phyloP scores from a whole-genome alignment of 2,329 filamentous ascomycete genomes.

The Fusarium domesticum region DNA sequence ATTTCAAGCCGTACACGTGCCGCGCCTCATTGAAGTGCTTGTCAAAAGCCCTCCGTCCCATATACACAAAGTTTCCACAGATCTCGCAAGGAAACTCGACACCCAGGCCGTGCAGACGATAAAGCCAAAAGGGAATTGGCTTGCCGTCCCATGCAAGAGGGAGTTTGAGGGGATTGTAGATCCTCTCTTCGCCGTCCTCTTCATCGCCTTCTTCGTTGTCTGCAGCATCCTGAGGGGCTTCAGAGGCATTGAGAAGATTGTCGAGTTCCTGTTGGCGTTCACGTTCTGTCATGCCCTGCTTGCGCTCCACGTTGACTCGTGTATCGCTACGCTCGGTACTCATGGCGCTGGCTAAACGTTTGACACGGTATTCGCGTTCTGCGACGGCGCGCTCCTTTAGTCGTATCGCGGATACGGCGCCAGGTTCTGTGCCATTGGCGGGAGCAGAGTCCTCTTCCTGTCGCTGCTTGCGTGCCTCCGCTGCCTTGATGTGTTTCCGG shows the following conservation, averaged over 20 bases:
- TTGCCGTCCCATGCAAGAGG: slow-evolving; percentile 98
- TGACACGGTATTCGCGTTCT: slow-evolving; percentile 80
- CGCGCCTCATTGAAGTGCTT: slow-evolving; percentile 96
- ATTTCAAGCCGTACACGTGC: slow-evolving; percentile 91
- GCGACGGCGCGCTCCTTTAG: slow-evolving; percentile 89
- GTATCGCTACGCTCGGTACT: slow-evolving; percentile 86
- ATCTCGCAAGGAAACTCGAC: slow-evolving; percentile 96
- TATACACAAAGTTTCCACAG: slow-evolving; percentile 98
- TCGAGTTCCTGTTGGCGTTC: slow-evolving; percentile 93
- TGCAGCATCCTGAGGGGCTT: slow-evolving; percentile 33
- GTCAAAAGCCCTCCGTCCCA: slow-evolving; percentile 92
- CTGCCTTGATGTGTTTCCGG: slow-evolving; percentile 89
- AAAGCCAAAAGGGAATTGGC: slow-evolving; percentile 98
- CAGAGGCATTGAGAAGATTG: slow-evolving; percentile 61
- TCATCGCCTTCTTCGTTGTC: slow-evolving; percentile 66
- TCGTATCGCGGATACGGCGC: slow-evolving; percentile 44
- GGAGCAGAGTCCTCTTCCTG: slow-evolving; percentile 40
- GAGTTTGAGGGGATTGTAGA: slow-evolving; percentile 96
- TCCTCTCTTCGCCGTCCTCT: slow-evolving; percentile 76
- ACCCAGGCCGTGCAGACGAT: slow-evolving; percentile 91
- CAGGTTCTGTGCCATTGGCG: slow-evolving; percentile 26
- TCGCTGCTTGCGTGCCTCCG: slow-evolving; percentile 58
- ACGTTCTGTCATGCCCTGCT: slow-evolving; percentile 94
- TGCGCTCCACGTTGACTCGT: slow-evolving; percentile 89
- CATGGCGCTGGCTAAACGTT: slow-evolving; percentile 76